phyloP scores from a whole-genome alignment of 805 yeast genomes.

The Kodamaea fukazawae region DNA sequence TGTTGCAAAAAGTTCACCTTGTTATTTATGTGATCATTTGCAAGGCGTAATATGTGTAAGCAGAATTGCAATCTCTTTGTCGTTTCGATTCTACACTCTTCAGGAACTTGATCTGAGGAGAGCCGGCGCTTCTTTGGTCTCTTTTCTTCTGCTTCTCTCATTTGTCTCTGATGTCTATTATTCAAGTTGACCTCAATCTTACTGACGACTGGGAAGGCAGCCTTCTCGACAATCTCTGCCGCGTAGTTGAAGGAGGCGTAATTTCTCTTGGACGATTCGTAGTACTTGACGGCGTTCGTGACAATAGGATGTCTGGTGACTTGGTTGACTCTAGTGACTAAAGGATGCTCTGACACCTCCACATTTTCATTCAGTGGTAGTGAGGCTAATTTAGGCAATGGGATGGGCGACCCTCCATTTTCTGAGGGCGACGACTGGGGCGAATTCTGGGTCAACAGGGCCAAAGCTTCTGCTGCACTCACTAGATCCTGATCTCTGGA shows the following conservation, averaged over 20 bases:
- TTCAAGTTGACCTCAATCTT: slow-evolving; percentile 47
- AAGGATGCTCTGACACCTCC: slow-evolving; percentile 29
- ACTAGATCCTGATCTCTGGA: slow-evolving; percentile 23
- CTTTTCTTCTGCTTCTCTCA: slow-evolving; percentile 5
- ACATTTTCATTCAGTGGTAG: background rate
- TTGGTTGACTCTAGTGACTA: slow-evolving; percentile 36
- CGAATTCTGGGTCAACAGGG: slow-evolving; percentile 29
- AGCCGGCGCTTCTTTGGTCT: slow-evolving; percentile 24
- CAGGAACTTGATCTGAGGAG: slow-evolving; percentile 10
- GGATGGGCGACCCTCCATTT: slow-evolving; percentile 7
- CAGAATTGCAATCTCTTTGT: slow-evolving; percentile 74
- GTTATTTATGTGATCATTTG: slow-evolving; percentile 70
- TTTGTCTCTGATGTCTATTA: slow-evolving; percentile 31
- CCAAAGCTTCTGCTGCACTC: slow-evolving; percentile 41
- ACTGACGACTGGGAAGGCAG: slow-evolving; percentile 52
- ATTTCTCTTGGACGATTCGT: slow-evolving; percentile 44
- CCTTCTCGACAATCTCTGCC: slow-evolving; percentile 57
- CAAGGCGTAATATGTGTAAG: slow-evolving; percentile 73
- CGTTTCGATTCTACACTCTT: slow-evolving; percentile 55
- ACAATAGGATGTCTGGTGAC: slow-evolving; percentile 43
- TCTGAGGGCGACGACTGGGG: slow-evolving; percentile 14
- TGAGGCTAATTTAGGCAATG: background rate
- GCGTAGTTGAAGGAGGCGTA: slow-evolving; percentile 55
- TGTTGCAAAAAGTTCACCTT: slow-evolving; percentile 63
- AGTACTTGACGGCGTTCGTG: slow-evolving; percentile 48